Evolutionary conservation across 164 flowering plant genomes (phyloP).

Genomic region (Cinnamomum micranthum): DNA sequence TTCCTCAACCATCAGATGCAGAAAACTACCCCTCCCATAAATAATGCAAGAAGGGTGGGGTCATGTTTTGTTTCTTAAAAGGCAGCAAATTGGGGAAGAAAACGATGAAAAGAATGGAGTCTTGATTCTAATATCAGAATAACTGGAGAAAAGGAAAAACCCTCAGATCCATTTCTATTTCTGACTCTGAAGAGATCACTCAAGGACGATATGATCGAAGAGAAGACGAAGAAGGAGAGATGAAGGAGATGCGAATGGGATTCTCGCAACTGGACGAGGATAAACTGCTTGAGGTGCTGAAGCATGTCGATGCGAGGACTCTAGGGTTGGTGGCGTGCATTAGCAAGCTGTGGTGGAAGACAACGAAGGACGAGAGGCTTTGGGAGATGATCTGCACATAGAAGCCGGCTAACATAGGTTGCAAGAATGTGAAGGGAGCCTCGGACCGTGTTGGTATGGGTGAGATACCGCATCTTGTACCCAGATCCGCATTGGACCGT

Average conservation of each 20-base stretch:
- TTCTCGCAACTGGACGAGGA: slow-evolving; percentile 51
- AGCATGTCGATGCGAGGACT: slow-evolving; percentile 74
- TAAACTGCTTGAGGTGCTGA: slow-evolving; percentile 72
- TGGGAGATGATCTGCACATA: slow-evolving; percentile 95
- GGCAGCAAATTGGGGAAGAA: too few species aligned
- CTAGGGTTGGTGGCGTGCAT: slow-evolving; percentile 70
- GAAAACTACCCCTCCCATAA: too few species aligned
- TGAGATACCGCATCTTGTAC: too few species aligned
- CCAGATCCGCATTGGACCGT: too few species aligned
- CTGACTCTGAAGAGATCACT: slow-evolving; percentile 36
- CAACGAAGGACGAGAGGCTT: slow-evolving; percentile 82
- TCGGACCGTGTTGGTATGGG: too few species aligned
- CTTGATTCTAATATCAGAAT: too few species aligned
- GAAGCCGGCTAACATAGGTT: slow-evolving; percentile 57
- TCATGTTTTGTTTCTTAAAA: too few species aligned
- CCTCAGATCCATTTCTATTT: background rate
- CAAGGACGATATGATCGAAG: background rate
- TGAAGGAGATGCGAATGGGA: slow-evolving; percentile 20
- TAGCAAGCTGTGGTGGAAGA: slow-evolving; percentile 66
- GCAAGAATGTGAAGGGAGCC: slow-evolving; percentile 40
- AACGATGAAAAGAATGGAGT: too few species aligned
- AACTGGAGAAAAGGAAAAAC: background rate
- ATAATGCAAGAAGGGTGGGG: too few species aligned
- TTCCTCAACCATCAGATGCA: too few species aligned
- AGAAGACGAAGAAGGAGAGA: slow-evolving; percentile 9